These are phyloP conservation scores for Moesziomyces globuligerus DNA, from an alignment of 1,284 basidiomycete species.

Conservation along the genomic window DNA sequence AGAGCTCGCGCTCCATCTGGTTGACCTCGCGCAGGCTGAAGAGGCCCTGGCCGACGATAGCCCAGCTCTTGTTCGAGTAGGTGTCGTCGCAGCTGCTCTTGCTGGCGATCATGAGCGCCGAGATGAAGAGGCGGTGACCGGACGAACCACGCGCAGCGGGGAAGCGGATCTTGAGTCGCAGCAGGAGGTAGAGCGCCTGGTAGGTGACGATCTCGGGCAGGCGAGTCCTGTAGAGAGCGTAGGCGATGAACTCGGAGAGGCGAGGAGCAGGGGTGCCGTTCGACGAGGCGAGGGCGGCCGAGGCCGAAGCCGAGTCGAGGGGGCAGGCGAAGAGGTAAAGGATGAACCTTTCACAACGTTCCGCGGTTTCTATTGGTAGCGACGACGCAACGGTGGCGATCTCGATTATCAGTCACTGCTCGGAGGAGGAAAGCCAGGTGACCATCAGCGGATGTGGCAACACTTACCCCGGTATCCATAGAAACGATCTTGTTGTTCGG, in stretches of 20 bases:
- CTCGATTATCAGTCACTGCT: not conserved
- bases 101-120: slow-evolving; percentile 66
- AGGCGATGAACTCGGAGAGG: slow-evolving; percentile 66
- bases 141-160: slow-evolving; percentile 66
- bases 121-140: slow-evolving; percentile 67
- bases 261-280: slow-evolving; percentile 51
- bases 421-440: not conserved
- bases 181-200: slow-evolving; percentile 63
- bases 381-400: not conserved
- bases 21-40: slow-evolving; percentile 66
- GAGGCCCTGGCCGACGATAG: slow-evolving; percentile 66
- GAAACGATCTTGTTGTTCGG: slow-evolving; percentile 53
- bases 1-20: slow-evolving; percentile 67
- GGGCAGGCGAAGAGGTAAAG: slow-evolving; percentile 62
- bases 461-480: slow-evolving; percentile 56
- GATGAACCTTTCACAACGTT: slow-evolving; percentile 62
- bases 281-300: slow-evolving; percentile 31
- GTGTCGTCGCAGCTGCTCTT: slow-evolving; percentile 67
- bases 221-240: slow-evolving; percentile 66
- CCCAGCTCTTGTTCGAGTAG: slow-evolving; percentile 67
- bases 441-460: not conserved
- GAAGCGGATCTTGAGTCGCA: slow-evolving; percentile 65
- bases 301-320: slow-evolving; percentile 60
- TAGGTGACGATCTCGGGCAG: slow-evolving; percentile 64
- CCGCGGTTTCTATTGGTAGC: slow-evolving; percentile 40